Percentiles rank a stretch among this genome's conserved stretches.
phyloP scores from a whole-genome alignment of 1,139 yeast species.

The Yamadazyma conglobata region DNA sequence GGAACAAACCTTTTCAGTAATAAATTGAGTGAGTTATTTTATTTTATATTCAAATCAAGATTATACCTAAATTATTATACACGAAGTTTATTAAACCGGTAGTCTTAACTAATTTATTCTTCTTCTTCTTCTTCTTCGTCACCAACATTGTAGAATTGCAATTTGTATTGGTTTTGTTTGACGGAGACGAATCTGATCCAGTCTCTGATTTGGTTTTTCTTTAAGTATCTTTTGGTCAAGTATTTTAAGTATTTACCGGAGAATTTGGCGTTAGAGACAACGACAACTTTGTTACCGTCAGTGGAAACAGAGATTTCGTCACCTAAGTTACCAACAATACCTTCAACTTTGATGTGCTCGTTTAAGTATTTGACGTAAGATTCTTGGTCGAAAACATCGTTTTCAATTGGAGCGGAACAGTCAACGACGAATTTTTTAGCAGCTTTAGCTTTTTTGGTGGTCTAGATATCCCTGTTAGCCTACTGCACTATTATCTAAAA shows the following conservation, averaged over 20 bases:
- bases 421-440: slow-evolving; percentile 94
- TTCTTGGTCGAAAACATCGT: slow-evolving; percentile 97
- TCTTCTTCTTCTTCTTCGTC: slow-evolving; percentile 92
- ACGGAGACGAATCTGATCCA: slow-evolving; percentile 99
- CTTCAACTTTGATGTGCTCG: slow-evolving; percentile 99
- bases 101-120: slow-evolving; percentile 9
- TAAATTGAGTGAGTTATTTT: slow-evolving; percentile 1
- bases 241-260: slow-evolving; percentile 99
- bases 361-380: slow-evolving; percentile 96
- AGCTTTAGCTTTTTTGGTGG: slow-evolving; percentile 73
- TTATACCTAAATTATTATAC: slow-evolving; percentile 4
- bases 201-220: slow-evolving; percentile 99
- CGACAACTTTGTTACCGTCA: slow-evolving; percentile 83
- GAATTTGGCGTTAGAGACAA: slow-evolving; percentile 91
- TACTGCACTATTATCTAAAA: slow-evolving; percentile 45
- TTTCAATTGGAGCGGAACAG: slow-evolving; percentile 96
- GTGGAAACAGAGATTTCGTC: slow-evolving; percentile 85
- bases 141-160: slow-evolving; percentile 99
- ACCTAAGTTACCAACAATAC: slow-evolving; percentile 95
- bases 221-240: slow-evolving; percentile 99
- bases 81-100: background rate
- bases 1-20: no score
- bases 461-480: slow-evolving; percentile 56
- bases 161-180: slow-evolving; percentile 94
- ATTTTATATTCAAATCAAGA: slow-evolving; percentile 2